These are phyloP conservation scores for Helianthus annuus DNA, from an alignment of 129 eudicot genomes.

Conservation along the genomic window DNA sequence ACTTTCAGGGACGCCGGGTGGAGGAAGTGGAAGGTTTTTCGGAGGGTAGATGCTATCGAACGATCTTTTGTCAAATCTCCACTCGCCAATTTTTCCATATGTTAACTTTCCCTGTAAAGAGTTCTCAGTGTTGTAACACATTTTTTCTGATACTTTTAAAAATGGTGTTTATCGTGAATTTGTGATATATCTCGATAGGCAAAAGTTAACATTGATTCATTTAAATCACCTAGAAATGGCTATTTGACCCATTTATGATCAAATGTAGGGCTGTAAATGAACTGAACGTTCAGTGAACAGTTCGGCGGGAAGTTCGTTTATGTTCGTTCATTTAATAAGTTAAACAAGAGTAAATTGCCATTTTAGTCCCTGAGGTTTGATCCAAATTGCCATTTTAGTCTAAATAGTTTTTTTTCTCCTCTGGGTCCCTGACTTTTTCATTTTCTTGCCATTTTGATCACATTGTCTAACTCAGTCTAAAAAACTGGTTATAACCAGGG, in stretches of 20 bases:
- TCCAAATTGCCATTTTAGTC: too few relatives aligned
- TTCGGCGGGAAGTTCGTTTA: too few relatives aligned
- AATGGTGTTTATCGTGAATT: background rate
- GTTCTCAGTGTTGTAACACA: background rate
- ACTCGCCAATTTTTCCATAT: constrained; percentile 96
- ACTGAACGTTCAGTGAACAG: too few relatives aligned
- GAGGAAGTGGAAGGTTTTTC: constrained; percentile 87
- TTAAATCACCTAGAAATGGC: background rate
- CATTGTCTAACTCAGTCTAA: too few relatives aligned
- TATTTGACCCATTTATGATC: background rate
- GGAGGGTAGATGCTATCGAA: constrained; percentile 73
- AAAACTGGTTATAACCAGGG: too few relatives aligned
- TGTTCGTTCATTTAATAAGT: too few relatives aligned
- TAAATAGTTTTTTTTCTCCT: too few relatives aligned
- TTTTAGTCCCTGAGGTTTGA: too few relatives aligned
- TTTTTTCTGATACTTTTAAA: background rate
- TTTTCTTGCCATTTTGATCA: too few relatives aligned
- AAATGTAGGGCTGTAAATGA: background rate
- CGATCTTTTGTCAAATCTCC: constrained; percentile 99
- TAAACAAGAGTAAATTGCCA: too few relatives aligned
- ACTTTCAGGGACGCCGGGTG: constrained; percentile 98
- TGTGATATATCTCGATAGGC: background rate
- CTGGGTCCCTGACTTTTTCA: too few relatives aligned
- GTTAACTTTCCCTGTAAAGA: constrained; percentile 84
- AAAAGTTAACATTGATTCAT: background rate